A percentile compares a stretch with the other conserved stretches of the same genome.
These are phyloP conservation scores for Biscogniauxia marginata DNA, from an alignment of 2,329 filamentous ascomycete genomes.

Conservation along the genomic window DNA sequence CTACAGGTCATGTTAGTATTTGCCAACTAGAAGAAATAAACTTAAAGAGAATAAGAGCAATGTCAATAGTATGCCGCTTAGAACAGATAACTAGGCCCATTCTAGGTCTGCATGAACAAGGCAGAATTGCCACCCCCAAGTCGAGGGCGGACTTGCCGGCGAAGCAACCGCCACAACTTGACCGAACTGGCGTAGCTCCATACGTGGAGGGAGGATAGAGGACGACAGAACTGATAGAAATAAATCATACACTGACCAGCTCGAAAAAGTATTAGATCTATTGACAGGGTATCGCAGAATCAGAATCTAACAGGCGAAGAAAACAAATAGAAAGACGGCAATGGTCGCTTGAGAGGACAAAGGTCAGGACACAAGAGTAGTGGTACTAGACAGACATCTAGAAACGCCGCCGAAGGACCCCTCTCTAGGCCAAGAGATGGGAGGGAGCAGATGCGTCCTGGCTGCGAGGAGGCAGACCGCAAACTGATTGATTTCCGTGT, in stretches of 20 bases:
- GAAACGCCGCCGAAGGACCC: conserved; percentile 20
- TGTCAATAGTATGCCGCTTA: not conserved
- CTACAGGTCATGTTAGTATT: conserved; percentile 14
- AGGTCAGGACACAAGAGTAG: conserved; percentile 19
- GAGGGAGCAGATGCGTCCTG: conserved; percentile 14
- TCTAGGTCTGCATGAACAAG: conserved; percentile 15
- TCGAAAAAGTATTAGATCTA: conserved; percentile 32
- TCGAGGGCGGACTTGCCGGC: not conserved
- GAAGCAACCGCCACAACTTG: not conserved
- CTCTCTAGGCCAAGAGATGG: conserved; percentile 15
- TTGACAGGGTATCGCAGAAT: conserved; percentile 35
- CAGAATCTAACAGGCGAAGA: conserved; percentile 29
- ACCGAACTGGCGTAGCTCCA: not conserved
- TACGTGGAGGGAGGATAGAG: not conserved
- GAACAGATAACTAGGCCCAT: conserved; percentile 4
- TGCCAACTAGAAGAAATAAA: conserved; percentile 1
- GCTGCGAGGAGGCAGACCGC: conserved; percentile 15
- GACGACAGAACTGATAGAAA: conserved; percentile 5
- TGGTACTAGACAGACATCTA: conserved; percentile 16
- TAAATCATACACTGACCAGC: conserved; percentile 28
- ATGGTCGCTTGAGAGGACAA: conserved; percentile 22
- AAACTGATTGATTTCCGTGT: conserved; percentile 16
- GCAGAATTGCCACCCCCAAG: conserved; percentile 8
- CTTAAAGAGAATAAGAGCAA: conserved; percentile 2
- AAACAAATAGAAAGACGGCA: conserved; percentile 19